Evolutionary conservation across 768 basidiomycete species (phyloP), one percentile per base, ranked within the genome.

Genomic region (Leccinellum albellum): DNA sequence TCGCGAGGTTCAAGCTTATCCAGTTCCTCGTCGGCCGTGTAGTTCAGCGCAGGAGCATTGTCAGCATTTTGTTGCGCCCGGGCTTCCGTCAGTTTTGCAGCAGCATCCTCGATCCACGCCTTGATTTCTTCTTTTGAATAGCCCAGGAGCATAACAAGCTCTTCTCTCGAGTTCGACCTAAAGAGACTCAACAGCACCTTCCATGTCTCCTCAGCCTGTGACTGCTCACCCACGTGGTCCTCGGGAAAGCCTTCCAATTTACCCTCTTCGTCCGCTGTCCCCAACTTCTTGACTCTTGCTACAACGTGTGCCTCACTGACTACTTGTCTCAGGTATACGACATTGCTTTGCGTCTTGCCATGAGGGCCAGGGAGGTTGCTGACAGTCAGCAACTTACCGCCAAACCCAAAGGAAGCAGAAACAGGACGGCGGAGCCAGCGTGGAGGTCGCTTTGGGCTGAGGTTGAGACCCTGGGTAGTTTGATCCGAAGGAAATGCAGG

Each of bases 391-490:
- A 99, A 79, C 65, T 88, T 85, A 28, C 96, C 96, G 4, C 94
- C 92, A 63, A 94, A 98, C 0, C 95, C 96, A 63, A 96, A 98
- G 0, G 91, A 86, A 49, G 77, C 82, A 0, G 88, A 86, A 0
- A 82, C 78, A 1, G 96, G 92, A 20, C 95, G 82, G 33, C 90
- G 86, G 14, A 98, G 82, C 97, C 96, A 98, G 66, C 93, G 95
- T 1, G 96, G 96, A n/a, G 94, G 89, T 65, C 95, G 92, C 68
- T 90, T 90, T 60, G 98, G 83, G 0, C 94, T 91, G 17, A 96
- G 77, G 0, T 86, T 89, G 68, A 67, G 56, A n/a, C 63, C 65
- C 10, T 75, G 60, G 76, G 79, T 63, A 76, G 79, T 15, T 71
- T 76, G 49, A 77, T 79, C 50, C 75, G 78, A 35, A 79, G 70